Percentiles rank a stretch among this genome's conserved stretches.
phyloP scores from a whole-genome alignment of 331 rosid genomes.

The Erythrophleum ivorense region DNA sequence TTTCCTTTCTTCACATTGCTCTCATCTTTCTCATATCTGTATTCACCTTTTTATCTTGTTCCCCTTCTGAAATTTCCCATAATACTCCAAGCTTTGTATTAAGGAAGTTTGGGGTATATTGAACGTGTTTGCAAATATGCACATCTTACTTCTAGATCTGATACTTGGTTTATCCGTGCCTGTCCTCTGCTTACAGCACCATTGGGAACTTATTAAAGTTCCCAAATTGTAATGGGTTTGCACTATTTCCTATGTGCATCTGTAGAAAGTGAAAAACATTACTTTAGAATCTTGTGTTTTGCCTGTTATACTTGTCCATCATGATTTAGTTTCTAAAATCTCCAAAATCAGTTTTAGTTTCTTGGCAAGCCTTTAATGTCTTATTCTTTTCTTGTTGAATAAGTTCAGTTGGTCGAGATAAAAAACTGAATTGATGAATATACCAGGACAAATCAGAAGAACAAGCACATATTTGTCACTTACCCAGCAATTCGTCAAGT shows the following conservation, averaged over 20 bases:
- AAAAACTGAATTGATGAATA: background rate
- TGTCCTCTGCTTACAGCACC: slow-evolving; percentile 26
- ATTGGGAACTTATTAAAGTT: slow-evolving; percentile 12
- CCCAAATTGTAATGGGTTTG: slow-evolving; percentile 10
- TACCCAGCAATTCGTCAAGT: slow-evolving; percentile 19
- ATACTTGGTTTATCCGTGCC: slow-evolving; percentile 20
- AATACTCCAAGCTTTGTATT: slow-evolving; percentile 15
- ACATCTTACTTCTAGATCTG: slow-evolving; percentile 22
- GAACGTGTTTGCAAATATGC: slow-evolving; percentile 17
- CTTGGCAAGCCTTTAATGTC: background rate
- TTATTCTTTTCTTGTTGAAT: slow-evolving; percentile 13
- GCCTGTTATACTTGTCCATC: slow-evolving; percentile 26
- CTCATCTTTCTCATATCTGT: slow-evolving; percentile 23
- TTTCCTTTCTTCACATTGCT: slow-evolving; percentile 28
- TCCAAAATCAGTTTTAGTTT: slow-evolving; percentile 6
- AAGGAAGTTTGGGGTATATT: slow-evolving; percentile 16
- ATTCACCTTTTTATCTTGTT: slow-evolving; percentile 12
- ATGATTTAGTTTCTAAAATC: slow-evolving; percentile 20
- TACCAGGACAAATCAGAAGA: slow-evolving; percentile 12
- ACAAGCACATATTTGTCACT: background rate
- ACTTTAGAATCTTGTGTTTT: slow-evolving; percentile 9
- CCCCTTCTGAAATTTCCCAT: slow-evolving; percentile 8
- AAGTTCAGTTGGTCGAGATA: background rate
- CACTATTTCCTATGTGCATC: background rate
- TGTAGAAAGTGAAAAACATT: slow-evolving; percentile 10